phyloP scores from a whole-genome alignment of 2,329 filamentous ascomycete species.

The Fusarium longipes region DNA sequence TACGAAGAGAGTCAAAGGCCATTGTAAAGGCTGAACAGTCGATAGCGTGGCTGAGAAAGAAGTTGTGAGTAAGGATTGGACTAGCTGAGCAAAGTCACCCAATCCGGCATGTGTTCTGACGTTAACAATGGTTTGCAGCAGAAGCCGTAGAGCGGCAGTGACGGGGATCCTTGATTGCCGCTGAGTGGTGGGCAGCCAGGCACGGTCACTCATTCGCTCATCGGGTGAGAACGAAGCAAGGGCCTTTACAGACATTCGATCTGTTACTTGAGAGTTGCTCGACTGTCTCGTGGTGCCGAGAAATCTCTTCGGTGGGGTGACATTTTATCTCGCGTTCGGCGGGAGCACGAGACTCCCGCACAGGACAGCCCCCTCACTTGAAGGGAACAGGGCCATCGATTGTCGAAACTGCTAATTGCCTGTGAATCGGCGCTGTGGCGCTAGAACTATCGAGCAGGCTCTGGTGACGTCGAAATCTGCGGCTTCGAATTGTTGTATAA shows the following conservation, averaged over 20 bases:
- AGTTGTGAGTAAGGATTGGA: conserved; percentile 40
- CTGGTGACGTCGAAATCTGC: conserved; percentile 42
- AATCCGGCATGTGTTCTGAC: conserved; percentile 42
- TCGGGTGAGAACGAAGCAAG: conserved; percentile 27
- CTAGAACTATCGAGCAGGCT: conserved; percentile 41
- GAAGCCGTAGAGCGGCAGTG: conserved; percentile 28
- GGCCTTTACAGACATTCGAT: conserved; percentile 42
- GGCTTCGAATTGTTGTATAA: conserved; percentile 43
- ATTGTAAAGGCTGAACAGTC: conserved; percentile 8
- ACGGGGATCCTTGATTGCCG: conserved; percentile 10
- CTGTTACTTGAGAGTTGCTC: conserved; percentile 43
- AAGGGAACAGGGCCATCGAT: conserved; percentile 32
- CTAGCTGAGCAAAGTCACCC: conserved; percentile 41
- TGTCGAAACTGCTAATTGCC: conserved; percentile 30
- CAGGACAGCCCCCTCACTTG: conserved; percentile 38
- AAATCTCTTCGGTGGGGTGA: conserved; percentile 49
- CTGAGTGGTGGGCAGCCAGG: conserved; percentile 19
- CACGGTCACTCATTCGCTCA: conserved; percentile 37
- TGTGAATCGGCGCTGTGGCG: conserved; percentile 43
- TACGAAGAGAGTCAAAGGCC: conserved; percentile 15
- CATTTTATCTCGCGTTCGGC: conserved; percentile 34
- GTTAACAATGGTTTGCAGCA: conserved; percentile 34
- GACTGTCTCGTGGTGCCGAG: conserved; percentile 46
- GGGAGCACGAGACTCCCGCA: conserved; percentile 42
- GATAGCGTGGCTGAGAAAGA: conserved; percentile 29